Conservation (phyloP, 2,329 filamentous ascomycete genomes). For the Diaporthe nobilis region DNA sequence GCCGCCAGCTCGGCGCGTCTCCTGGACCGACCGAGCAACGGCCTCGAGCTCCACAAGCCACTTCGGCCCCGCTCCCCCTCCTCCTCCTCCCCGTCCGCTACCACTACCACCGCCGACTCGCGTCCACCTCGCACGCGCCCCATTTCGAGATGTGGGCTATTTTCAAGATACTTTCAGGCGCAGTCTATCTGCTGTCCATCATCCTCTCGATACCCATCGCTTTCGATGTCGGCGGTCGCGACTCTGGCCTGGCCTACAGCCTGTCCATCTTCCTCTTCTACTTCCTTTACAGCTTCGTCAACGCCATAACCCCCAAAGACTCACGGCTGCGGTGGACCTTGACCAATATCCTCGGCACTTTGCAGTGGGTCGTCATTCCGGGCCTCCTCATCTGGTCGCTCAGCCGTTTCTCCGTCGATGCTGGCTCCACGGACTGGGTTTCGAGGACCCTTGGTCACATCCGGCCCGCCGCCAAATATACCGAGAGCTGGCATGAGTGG, state of each 20-base stretch:
- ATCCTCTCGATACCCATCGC: conserved; percentile 96
- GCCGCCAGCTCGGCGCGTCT: conserved; percentile 28
- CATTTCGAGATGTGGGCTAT: conserved; percentile 80
- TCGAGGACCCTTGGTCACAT: conserved; percentile 82
- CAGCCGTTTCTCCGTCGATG: conserved; percentile 94
- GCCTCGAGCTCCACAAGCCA: conserved; percentile 5
- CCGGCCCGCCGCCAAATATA: conserved; percentile 66
- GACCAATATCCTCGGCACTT: conserved; percentile 77
- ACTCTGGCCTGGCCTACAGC: conserved; percentile 94
- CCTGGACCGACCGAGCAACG: conserved; percentile 10
- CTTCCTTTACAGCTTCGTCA: conserved; percentile 85
- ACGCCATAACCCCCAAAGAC: conserved; percentile 82
- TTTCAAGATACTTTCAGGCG: conserved; percentile 83
- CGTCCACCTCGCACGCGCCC: conserved; percentile 45
- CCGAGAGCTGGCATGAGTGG: conserved; percentile 83
- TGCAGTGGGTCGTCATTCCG: conserved; percentile 91
- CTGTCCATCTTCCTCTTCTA: conserved; percentile 92
- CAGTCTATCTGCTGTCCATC: conserved; percentile 90
- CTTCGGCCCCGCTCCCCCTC: neutral
- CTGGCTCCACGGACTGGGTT: conserved; percentile 84
- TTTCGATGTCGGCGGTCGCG: conserved; percentile 96
- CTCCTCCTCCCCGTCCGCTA: neutral
- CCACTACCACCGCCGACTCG: neutral
- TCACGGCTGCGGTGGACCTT: conserved; percentile 83
- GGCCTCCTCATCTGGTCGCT: conserved; percentile 93